These are phyloP conservation scores for Termitomyces titanicus DNA, from an alignment of 768 basidiomycete genomes.

Conservation along the genomic window DNA sequence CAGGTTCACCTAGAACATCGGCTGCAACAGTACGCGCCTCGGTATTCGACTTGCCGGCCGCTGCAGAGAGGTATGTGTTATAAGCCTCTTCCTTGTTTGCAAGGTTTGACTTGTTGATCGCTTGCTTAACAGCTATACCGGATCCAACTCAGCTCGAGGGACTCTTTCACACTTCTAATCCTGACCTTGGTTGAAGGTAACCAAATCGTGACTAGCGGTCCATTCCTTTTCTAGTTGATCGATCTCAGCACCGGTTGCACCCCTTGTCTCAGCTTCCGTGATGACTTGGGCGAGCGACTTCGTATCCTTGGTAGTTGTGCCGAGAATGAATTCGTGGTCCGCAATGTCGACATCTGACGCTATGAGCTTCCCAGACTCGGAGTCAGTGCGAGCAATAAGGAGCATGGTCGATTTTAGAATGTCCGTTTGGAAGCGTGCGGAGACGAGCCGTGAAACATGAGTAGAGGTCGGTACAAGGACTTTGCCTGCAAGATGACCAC, in stretches of 20 bases:
- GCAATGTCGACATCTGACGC: constrained; percentile 77
- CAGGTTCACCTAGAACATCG: constrained; percentile 62
- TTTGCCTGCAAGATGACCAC: constrained; percentile 89
- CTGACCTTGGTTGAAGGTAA: constrained; percentile 83
- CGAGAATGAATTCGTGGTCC: constrained; percentile 79
- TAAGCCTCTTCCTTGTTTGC: constrained; percentile 52
- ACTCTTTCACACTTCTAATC: not conserved
- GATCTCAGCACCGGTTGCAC: constrained; percentile 63
- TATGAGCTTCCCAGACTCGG: constrained; percentile 82
- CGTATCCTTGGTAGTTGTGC: constrained; percentile 46
- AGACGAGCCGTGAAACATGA: constrained; percentile 79
- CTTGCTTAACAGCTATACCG: constrained; percentile 53
- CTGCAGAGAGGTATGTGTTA: constrained; percentile 55
- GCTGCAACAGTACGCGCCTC: constrained; percentile 72
- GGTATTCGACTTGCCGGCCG: constrained; percentile 62
- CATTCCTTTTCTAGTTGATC: constrained; percentile 74
- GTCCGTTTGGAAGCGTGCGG: constrained; percentile 89
- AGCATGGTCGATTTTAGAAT: constrained; percentile 86
- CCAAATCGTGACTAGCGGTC: constrained; percentile 63
- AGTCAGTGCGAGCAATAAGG: constrained; percentile 88
- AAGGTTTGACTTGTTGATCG: constrained; percentile 47
- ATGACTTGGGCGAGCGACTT: constrained; percentile 67
- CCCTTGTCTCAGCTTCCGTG: constrained; percentile 61
- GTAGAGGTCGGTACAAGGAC: constrained; percentile 89
- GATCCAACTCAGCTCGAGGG: constrained; percentile 1